Evolutionary conservation across 306 rosid species (phyloP), one percentile per base, ranked within the genome.

Genomic region (Cicer yamashitae): DNA sequence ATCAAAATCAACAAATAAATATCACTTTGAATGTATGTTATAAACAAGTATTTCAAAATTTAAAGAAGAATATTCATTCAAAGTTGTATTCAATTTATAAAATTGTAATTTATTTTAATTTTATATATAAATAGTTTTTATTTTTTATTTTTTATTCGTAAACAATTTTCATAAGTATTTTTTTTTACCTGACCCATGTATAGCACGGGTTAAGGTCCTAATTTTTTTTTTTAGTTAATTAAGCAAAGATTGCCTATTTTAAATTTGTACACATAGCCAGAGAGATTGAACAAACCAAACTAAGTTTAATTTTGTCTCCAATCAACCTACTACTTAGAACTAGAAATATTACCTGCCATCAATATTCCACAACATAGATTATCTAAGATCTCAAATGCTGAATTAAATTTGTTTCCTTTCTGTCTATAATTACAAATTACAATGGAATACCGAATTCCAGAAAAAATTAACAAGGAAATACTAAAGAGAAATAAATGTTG

Each of bases 371-470:
- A 61, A 61, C 11, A 11, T 25, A 59, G 4, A 10, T 25, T 8
- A 30, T 13, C 34, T 3, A 64, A 20, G 30, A 67, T 77, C 67
- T 41, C 62, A 60, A 83, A 68, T 72, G 6, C 76, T 30, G 40
- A 75, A 64, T 58, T 62, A 43, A 80, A 52, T 72, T 76, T 25
- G 25, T 43, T 77, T 7, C 15, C 45, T 65, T 25, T 44, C 34
- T 2, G n/a, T 30, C 22, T 5, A 77, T 30, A 43, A 18, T 75
- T 48, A 50, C 71, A 79, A 22, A 61, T 65, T 76, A 59, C 52
- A 65, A 70, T 44, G 63, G 59, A 71, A 64, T 63, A 52, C 5
- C 2, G 3, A 47, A 58, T 13, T 56, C 17, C 69, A 50, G 13
- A 66, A 34, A 62, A 62, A 56, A 67, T 34, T 44, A 17, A 56